Conservation (phyloP, 2,329 filamentous ascomycete genomes). For the Cladosporium sp. region DNA sequence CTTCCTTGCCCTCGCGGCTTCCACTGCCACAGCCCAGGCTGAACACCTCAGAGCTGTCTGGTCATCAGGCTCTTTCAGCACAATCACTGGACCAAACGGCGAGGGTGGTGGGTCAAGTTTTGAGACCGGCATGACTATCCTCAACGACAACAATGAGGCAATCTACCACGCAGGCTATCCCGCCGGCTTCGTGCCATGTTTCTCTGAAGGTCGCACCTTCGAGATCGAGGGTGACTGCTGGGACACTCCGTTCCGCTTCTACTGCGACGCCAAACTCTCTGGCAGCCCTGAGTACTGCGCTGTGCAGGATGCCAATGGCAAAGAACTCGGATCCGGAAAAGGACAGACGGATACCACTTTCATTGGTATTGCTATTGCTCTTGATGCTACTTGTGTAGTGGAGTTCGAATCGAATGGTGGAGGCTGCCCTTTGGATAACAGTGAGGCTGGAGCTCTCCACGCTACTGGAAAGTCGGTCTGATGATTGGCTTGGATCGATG, state of each 20-base stretch:
- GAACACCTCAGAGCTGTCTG: constrained; percentile 1
- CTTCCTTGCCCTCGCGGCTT: neutral
- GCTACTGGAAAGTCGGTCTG: neutral
- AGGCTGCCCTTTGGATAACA: neutral
- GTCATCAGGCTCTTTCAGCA: neutral
- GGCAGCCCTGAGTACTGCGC: neutral
- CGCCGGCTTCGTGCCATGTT: neutral
- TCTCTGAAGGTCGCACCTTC: neutral
- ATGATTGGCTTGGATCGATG: neutral
- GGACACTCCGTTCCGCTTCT: neutral
- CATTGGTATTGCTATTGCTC: neutral
- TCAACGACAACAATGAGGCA: neutral
- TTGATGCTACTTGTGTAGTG: neutral
- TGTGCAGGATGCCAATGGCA: neutral
- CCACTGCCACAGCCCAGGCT: neutral
- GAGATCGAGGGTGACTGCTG: neutral
- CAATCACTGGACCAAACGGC: neutral
- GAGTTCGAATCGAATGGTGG: neutral
- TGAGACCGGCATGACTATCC: neutral
- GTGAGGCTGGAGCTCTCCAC: neutral
- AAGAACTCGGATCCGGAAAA: neutral
- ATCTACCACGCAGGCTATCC: neutral
- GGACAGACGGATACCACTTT: neutral
- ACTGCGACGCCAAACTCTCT: neutral
- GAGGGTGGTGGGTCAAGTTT: neutral